phyloP scores from a whole-genome alignment of 805 yeast species.

The Metschnikowia sp. region DNA sequence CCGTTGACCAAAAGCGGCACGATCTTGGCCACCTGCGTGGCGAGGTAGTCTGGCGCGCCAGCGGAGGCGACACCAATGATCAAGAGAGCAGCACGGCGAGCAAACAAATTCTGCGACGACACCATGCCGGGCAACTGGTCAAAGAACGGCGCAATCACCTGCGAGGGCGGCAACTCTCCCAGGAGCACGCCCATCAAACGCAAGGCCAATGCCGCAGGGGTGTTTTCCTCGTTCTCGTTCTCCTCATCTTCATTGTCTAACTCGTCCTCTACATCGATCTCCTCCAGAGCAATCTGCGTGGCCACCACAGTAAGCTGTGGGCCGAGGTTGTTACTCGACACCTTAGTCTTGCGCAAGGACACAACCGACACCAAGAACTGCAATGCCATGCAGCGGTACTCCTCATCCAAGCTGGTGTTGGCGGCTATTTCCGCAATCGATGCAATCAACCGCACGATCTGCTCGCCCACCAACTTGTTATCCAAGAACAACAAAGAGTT shows the following conservation, averaged over 20 bases:
- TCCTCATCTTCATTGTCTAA: slow-evolving; percentile 80
- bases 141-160: slow-evolving; percentile 77
- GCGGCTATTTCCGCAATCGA: slow-evolving; percentile 74
- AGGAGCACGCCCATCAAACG: slow-evolving; percentile 78
- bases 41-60: slow-evolving; percentile 92
- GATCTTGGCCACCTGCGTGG: slow-evolving; percentile 69
- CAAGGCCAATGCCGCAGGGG: slow-evolving; percentile 73
- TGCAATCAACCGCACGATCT: slow-evolving; percentile 63
- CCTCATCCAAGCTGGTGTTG: slow-evolving; percentile 67
- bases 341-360: slow-evolving; percentile 75
- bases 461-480: slow-evolving; percentile 72
- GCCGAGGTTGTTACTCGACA: slow-evolving; percentile 78
- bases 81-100: slow-evolving; percentile 83
- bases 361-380: slow-evolving; percentile 80
- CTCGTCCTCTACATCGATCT: slow-evolving; percentile 70
- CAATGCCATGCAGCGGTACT: slow-evolving; percentile 76
- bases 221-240: slow-evolving; percentile 88
- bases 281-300: slow-evolving; percentile 73
- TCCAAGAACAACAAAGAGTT: slow-evolving; percentile 76
- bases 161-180: slow-evolving; percentile 85
- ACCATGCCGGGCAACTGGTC: slow-evolving; percentile 49
- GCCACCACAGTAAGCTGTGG: slow-evolving; percentile 74
- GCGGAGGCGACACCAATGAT: slow-evolving; percentile 79
- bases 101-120: slow-evolving; percentile 62
- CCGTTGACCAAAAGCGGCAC: slow-evolving; percentile 73